These are phyloP conservation scores for Aspergillus neoniger DNA, from an alignment of 2,329 filamentous ascomycete genomes.

Conservation along the genomic window DNA sequence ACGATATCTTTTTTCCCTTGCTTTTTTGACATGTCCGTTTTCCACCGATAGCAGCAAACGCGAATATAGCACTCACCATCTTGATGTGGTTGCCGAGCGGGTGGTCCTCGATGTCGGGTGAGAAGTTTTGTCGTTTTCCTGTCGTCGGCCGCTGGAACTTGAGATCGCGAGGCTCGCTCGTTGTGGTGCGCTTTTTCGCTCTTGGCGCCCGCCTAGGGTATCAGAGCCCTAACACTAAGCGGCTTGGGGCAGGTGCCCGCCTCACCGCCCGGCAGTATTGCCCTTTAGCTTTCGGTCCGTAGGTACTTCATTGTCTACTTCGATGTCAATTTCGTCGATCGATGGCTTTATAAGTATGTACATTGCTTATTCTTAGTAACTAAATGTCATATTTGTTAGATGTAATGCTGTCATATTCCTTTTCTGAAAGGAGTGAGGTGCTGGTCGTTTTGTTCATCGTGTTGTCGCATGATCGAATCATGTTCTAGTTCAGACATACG, in stretches of 20 bases:
- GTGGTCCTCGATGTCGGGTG: constrained; percentile 45
- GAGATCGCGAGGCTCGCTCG: constrained; percentile 32
- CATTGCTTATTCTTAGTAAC: not conserved
- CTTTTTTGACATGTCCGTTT: not conserved
- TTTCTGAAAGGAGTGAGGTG: not conserved
- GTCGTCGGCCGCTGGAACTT: constrained; percentile 37
- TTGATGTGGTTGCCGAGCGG: constrained; percentile 47
- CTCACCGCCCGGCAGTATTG: constrained; percentile 25
- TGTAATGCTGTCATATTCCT: not conserved
- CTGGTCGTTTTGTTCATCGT: not conserved
- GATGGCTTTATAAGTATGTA: not conserved
- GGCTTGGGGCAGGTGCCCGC: constrained; percentile 8
- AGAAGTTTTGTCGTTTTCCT: constrained; percentile 42
- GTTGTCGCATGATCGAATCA: not conserved
- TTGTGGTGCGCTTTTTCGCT: constrained; percentile 45
- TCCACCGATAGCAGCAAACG: constrained; percentile 13
- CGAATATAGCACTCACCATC: constrained; percentile 45
- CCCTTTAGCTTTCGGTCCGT: not conserved
- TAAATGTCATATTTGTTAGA: not conserved
- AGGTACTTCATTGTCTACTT: not conserved
- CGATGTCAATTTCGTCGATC: not conserved
- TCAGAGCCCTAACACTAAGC: constrained; percentile 47
- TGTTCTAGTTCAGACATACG: not conserved
- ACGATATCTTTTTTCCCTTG: constrained; percentile 1
- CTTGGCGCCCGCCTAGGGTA: constrained; percentile 41